Evolutionary conservation across 495 filamentous ascomycete genomes (phyloP).

Genomic region (Tuber calosporum): DNA sequence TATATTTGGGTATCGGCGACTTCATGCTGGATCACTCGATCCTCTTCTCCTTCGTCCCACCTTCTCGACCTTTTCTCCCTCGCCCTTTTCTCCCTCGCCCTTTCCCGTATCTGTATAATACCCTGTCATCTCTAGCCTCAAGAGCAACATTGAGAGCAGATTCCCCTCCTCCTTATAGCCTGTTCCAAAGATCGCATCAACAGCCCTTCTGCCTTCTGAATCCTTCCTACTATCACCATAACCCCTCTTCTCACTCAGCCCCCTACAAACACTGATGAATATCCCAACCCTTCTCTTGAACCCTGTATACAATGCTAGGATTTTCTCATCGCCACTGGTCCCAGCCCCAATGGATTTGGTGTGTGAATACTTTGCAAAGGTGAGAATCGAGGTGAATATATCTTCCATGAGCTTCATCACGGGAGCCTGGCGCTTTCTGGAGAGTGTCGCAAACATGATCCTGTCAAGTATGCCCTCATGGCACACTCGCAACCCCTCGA

Average conservation of each 20-base stretch:
- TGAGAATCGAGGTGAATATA: slow-evolving; percentile 64
- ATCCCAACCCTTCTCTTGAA: slow-evolving; percentile 64
- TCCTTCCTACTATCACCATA: slow-evolving; percentile 48
- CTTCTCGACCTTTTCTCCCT: slow-evolving; percentile 1
- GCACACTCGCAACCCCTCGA: slow-evolving; percentile 58
- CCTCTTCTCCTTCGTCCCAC: not conserved
- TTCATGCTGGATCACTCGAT: not conserved
- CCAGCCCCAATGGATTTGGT: slow-evolving; percentile 44
- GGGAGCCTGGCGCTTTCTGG: slow-evolving; percentile 61
- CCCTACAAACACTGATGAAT: slow-evolving; percentile 59
- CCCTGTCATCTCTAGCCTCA: slow-evolving; percentile 56
- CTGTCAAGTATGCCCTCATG: slow-evolving; percentile 72
- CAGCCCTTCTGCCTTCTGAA: slow-evolving; percentile 41
- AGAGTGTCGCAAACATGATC: slow-evolving; percentile 66
- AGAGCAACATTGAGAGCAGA: slow-evolving; percentile 50
- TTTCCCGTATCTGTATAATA: slow-evolving; percentile 46
- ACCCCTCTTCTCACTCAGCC: slow-evolving; percentile 54
- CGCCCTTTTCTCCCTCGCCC: not conserved
- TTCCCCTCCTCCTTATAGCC: slow-evolving; percentile 43
- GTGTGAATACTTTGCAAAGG: slow-evolving; percentile 54
- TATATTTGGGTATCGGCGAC: not conserved
- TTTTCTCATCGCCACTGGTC: slow-evolving; percentile 45
- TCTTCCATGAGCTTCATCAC: slow-evolving; percentile 68
- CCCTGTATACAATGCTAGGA: slow-evolving; percentile 52
- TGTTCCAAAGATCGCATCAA: slow-evolving; percentile 37